Base-by-base conservation (phyloP, 1,284 basidiomycete genomes). In the Ustilago hordei region DNA sequence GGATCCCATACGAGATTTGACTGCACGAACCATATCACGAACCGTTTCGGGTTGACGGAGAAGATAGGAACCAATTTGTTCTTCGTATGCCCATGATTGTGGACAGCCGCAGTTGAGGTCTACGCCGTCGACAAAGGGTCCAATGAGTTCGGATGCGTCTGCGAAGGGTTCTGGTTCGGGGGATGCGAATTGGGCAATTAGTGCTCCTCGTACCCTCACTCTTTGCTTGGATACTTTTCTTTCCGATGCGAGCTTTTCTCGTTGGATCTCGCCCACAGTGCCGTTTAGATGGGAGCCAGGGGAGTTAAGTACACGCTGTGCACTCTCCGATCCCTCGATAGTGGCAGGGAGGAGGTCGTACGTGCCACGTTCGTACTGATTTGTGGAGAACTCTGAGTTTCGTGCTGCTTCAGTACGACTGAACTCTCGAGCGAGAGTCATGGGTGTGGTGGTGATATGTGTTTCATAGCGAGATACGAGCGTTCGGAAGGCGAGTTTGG, bases 391-490 rank as follows among this genome's bases (percentile, higher is more conserved):
- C 77, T 91, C 90, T 3, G 88, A 85, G 23, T 88, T 86, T 48
- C 90, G 83, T 1, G 90, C 90, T 5, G 86, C 87, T 59, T 88
- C 87, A 5, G 89, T 89, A 15, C 90, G 87, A 38, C 88, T 88
- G 80, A 90, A 91, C 80, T 91, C 89, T 56, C 80, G 76, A 15
- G 86, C 89, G 55, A 91, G 87, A 35, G 90, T 90, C 90, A 91
- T 91, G 1, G 90, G 90, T 17, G 90, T 90, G 60, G 89, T 88
- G 2, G 89, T 90, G 63, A 91, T 89, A 69, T 90, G 90, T 5
- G 88, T 89, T 57, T 90, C 88, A 83, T 90, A 90, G 36, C 87
- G 86, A 1, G 89, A 88, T 4, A 89, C 88, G 1, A 90, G 87
- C 60, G 89, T 88, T 8, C 90, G 87, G 79, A 90, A 91, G 2